These are phyloP conservation scores for Camillea tinctor DNA, from an alignment of 2,329 filamentous ascomycete species.

Conservation along the genomic window DNA sequence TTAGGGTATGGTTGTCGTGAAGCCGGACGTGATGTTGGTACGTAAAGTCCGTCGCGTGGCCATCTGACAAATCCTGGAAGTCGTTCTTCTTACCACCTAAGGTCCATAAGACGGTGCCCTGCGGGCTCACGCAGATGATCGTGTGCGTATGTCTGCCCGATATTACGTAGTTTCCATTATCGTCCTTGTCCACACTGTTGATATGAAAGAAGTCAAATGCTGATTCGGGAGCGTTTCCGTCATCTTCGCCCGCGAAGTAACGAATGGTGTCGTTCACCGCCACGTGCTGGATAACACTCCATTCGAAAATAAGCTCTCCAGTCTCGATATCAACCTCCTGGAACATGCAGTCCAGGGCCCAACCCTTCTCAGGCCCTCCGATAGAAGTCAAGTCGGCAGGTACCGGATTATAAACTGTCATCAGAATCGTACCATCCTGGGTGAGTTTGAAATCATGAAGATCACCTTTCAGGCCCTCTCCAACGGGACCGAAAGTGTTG, in stretches of 20 bases:
- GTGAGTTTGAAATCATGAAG: constrained; percentile 25
- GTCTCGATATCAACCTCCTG: constrained; percentile 25
- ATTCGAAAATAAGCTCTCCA: constrained; percentile 22
- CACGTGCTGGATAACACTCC: constrained; percentile 17
- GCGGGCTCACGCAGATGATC: constrained; percentile 30
- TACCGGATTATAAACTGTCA: constrained; percentile 21
- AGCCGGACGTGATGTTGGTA: constrained; percentile 41
- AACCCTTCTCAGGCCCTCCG: constrained; percentile 18
- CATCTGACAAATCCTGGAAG: constrained; percentile 35
- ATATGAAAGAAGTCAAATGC: constrained; percentile 40
- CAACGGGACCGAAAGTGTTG: constrained; percentile 32
- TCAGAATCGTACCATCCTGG: constrained; percentile 14
- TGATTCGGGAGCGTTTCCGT: constrained; percentile 14
- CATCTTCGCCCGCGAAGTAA: constrained; percentile 16
- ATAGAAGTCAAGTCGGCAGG: constrained; percentile 18
- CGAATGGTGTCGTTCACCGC: constrained; percentile 12
- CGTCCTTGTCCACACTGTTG: constrained; percentile 36
- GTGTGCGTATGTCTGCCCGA: constrained; percentile 34
- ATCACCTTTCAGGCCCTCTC: constrained; percentile 30
- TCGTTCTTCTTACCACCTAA: constrained; percentile 37
- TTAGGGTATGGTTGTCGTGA: constrained; percentile 29
- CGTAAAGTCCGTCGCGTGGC: constrained; percentile 35
- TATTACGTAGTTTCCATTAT: constrained; percentile 37
- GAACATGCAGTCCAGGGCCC: constrained; percentile 17
- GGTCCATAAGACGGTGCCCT: constrained; percentile 35